Percentiles rank a stretch among this genome's conserved stretches.
These are phyloP conservation scores for Papilionanthe hybrid DNA, from an alignment of 116 monocot genomes.

Conservation along the genomic window DNA sequence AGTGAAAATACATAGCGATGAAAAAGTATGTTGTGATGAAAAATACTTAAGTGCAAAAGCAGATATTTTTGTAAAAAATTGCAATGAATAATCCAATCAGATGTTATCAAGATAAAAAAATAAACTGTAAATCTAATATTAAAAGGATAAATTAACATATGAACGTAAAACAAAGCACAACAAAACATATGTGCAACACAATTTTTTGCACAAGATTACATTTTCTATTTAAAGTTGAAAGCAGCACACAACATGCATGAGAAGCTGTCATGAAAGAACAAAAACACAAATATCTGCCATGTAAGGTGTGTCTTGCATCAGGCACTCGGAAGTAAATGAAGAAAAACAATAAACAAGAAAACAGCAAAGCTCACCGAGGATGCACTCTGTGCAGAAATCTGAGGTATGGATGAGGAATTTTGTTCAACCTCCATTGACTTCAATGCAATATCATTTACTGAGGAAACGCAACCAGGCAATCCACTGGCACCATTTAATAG, in stretches of 20 bases:
- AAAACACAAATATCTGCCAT: background rate
- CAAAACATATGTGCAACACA: background rate
- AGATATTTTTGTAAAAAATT: background rate
- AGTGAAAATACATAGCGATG: background rate
- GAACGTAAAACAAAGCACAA: background rate
- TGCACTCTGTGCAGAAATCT: slow-evolving; percentile 24
- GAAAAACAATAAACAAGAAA: background rate
- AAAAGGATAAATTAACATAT: background rate
- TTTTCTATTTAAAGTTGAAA: background rate
- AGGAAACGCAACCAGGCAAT: slow-evolving; percentile 16
- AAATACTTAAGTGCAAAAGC: background rate
- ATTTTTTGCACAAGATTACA: background rate
- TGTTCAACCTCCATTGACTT: slow-evolving; percentile 23
- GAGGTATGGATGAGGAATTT: slow-evolving; percentile 26
- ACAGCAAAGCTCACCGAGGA: slow-evolving; percentile 32
- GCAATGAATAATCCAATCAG: background rate
- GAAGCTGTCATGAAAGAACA: background rate
- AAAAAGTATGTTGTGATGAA: background rate
- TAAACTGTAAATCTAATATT: background rate
- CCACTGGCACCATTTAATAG: slow-evolving; percentile 2
- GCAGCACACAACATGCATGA: background rate
- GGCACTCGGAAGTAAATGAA: background rate
- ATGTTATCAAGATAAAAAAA: background rate
- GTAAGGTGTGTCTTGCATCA: background rate
- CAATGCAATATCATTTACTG: slow-evolving; percentile 9